Evolutionary conservation across 768 basidiomycete genomes (phyloP), one percentile per base, ranked within the genome.

Genomic region (Russula vinacea): DNA sequence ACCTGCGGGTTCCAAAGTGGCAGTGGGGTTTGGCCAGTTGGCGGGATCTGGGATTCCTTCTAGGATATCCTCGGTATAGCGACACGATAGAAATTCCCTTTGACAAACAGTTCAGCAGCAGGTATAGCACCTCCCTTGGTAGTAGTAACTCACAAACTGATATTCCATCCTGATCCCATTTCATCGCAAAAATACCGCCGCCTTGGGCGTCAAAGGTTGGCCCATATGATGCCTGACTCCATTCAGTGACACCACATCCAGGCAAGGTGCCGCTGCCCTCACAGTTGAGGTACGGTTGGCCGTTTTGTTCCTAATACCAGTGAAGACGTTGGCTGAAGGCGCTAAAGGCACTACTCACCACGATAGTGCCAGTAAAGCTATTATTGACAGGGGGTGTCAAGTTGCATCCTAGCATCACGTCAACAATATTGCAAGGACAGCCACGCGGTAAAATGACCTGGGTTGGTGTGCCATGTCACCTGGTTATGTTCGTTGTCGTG

Each of bases 141-240:
- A 42, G 29, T 11, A 37, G 37, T 24, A 29, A 78, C 89, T 73
- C 65, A 92, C 90, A 92, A 67, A 90, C 81, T 45, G 85, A 82
- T 61, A 92, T 90, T 2, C 86, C 85, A 64, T 78, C 80, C 63
- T 85, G 82, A 70, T 93, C 89, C 93, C 93, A 94, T 69, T 89
- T 88, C 89, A 92, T 92, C 1, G 85, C 91, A 72, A 91, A 94
- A 3, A 92, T 85, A 3, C 93, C 93, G 5, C 93, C 93, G 11
- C 88, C 84, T 70, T 84, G 84, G 0, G 81, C 80, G 65, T 94
- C 92, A 71, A 94, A 94, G 58, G 81, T 83, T 42, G 88, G 85
- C 0, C 93, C 93, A 74, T 90, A 94, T 0, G 92, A 94, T 2
- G 88, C 86, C 24, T 81, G 79, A 70, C 90, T 93, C 84, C 84